Evolutionary conservation across 805 yeast genomes (phyloP), one percentile per base, ranked within the genome.

Genomic region (Brettanomyces sp.): DNA sequence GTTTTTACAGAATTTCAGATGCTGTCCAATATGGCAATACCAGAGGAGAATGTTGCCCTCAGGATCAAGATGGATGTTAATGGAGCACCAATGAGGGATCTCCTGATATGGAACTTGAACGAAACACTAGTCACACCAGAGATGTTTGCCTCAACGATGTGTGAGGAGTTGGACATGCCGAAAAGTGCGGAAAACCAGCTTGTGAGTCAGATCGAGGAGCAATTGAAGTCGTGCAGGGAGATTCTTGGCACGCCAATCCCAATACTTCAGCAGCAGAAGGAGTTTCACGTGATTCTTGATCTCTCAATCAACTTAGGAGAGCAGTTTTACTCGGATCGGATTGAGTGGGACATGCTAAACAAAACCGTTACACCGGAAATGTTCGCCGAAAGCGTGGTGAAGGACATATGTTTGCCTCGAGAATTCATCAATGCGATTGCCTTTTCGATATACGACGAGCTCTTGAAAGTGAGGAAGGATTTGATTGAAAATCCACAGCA

Each of bases 351-450:
- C 58, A 69, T 93, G 39, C 57, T 67, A 6, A 73, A 67, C 50
- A 72, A 67, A 34, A 45, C 58, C 35, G 58, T 85, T 22, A 76
- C 88, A 1, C 97, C 99, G 0, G 96, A 89, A 60, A 67, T 67
- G 45, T 93, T 93, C 68, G 95, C 98, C 0, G 75, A 72, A 48
- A 74, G 76, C 6, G 88, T 91, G 3, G 96, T 87, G 4, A 73
- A 78, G 36, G 99, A 93, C 56, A 62, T 93, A 63, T 96, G 96
- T 0, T 66, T 93, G 32, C 69, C 82, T 1, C 74, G 87, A 41
- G 99, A 93, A 62, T 93, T 91, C 58, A 76, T 79, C 49, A 91
- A 95, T 0, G 95, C 96, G 0, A 86, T 93, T 46, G 79, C 96
- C 0, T 90, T 85, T 56, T 77, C 95, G 1, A 66, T 93, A 38